These are phyloP conservation scores for Kodamaea restingae DNA, from an alignment of 805 yeast genomes.

Conservation along the genomic window DNA sequence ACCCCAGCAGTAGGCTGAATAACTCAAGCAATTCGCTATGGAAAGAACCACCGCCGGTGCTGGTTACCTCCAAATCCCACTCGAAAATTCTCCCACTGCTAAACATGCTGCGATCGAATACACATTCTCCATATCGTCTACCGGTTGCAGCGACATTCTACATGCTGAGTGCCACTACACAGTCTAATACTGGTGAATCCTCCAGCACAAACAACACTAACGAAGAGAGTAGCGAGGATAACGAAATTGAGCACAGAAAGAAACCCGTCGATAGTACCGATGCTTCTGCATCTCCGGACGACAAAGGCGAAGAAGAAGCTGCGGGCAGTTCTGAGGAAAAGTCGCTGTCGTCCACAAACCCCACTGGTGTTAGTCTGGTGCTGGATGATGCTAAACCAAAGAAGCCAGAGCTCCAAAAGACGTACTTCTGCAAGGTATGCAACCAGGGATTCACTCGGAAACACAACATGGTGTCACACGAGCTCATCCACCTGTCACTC, in stretches of 20 bases:
- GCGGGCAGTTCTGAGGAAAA: neutral
- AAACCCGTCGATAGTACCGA: neutral
- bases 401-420: constrained; percentile 16
- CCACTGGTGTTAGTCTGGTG: neutral
- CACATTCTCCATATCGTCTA: neutral
- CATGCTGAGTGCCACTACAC: neutral
- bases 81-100: neutral
- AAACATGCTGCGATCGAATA: no score
- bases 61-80: neutral
- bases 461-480: constrained; percentile 71
- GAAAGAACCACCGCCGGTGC: constrained; percentile 1
- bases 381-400: neutral
- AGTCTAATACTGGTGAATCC: neutral
- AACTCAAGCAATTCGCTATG: neutral
- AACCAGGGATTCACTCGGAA: constrained; percentile 63
- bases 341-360: neutral
- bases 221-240: constrained; percentile 2
- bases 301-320: neutral
- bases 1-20: no score
- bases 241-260: neutral
- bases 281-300: neutral
- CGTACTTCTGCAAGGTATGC: constrained; percentile 55
- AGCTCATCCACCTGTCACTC: constrained; percentile 60
- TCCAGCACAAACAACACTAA: constrained; percentile 2
- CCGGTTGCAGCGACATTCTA: neutral